Conservation (phyloP, 148 eudicot species). For the Pharnaceum exiguum region DNA sequence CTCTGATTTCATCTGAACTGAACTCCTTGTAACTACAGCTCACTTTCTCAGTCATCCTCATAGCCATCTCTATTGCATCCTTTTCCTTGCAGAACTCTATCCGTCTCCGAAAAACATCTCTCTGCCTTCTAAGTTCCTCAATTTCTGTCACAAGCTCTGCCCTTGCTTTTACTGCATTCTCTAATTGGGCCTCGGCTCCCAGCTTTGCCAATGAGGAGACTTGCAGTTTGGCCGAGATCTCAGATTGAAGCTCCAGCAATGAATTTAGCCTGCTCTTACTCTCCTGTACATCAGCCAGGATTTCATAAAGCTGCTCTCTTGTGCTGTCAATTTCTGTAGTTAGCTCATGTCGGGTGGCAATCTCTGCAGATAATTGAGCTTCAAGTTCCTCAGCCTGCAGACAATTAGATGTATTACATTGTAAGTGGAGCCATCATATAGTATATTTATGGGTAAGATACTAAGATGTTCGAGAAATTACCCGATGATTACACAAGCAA, state of each 20-base stretch:
- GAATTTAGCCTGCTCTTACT: constrained; percentile 53
- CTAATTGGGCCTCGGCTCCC: constrained; percentile 41
- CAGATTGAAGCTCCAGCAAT: constrained; percentile 49
- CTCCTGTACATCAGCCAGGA: constrained; percentile 40
- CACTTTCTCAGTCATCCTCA: constrained; percentile 23
- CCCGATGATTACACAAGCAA: constrained; percentile 51
- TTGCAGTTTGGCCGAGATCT: constrained; percentile 57
- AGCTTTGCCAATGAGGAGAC: constrained; percentile 35
- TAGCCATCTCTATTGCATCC: constrained; percentile 60
- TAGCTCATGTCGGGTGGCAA: constrained; percentile 28
- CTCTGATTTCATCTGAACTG: constrained; percentile 46
- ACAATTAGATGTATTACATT: background rate
- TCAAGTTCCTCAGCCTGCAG: constrained; percentile 54
- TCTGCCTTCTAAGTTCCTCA: constrained; percentile 60
- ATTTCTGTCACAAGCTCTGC: constrained; percentile 48
- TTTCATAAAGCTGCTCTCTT: constrained; percentile 50
- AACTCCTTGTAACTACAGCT: constrained; percentile 47
- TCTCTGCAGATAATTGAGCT: constrained; percentile 35
- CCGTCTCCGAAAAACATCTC: constrained; percentile 60
- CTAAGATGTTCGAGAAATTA: constrained; percentile 7
- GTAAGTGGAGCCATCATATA: background rate
- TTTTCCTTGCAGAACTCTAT: constrained; percentile 71
- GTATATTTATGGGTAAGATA: background rate
- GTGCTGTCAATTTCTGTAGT: constrained; percentile 39
- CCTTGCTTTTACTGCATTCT: constrained; percentile 35